Base-by-base conservation (phyloP, 306 rosid genomes). In the Arachis stenosperma region DNA sequence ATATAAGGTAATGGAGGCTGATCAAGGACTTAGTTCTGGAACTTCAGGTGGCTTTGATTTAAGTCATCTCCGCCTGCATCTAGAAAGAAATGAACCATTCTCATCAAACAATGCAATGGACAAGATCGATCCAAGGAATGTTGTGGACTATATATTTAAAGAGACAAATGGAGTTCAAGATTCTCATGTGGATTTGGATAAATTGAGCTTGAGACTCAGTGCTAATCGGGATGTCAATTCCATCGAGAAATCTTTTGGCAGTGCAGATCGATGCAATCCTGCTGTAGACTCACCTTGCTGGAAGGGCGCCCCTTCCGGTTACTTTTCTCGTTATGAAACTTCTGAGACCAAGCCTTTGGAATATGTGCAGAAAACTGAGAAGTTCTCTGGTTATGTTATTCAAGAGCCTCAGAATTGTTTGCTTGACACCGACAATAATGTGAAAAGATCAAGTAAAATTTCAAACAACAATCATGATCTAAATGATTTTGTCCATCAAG, bases 221-320 rank as follows among this genome's bases (percentile, higher is more conserved):
- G 65, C 70, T 53, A 65, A 67, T 75, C 84, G 81, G 73, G 82
- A 57, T 75, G 15, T 81, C 79, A 80, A 55, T 83, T 67, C 84
- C 67, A 63, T 58, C 70, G 88, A 76, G 79, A 88, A 82, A 58
- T 75, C 92, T 36, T 71, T 90, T 71, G 89, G 83, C 46, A 77
- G 62, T 75, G 85, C 86, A 7, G 96, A 91, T 86, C 84, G 71
- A 56, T 81, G 77, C 81, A 89, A 87, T 79, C 86, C 86, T 67
- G 84, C 88, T 75, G 96, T 88, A 57, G 99, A 95, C 82, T 91
- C 99, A 13, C 99, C 99, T 12, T 95, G 99, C 83, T 95, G 99
- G 99, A 95, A 88, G 78, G 99, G 99, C 67, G 90, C 86, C 66
- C 84, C 87, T 37, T 73, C 71, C 50, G 37, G 74, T 68, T 80